Base-by-base conservation (phyloP, 805 yeast genomes). In the Saturnispora diversa region DNA sequence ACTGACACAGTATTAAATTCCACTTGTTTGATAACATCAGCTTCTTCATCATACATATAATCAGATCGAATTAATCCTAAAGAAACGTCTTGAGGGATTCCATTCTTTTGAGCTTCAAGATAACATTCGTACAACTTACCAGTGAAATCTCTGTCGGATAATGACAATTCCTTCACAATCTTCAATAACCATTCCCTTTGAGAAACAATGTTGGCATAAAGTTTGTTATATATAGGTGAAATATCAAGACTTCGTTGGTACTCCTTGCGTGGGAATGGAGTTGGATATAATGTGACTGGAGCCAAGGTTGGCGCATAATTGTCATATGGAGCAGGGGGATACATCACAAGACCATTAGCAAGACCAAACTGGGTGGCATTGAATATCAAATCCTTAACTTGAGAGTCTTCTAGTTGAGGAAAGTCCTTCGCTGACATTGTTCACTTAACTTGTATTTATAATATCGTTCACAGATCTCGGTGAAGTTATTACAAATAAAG, bases 1-100 rank as follows among this genome's bases (percentile, higher is more conserved):
- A 90, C 95, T 52, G 95, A 83, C 3, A 92, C 85, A 1, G 98
- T 88, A 62, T 92, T 92, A 65, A 90, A 90, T 59, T 92, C 99
- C 38, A 92, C 92, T 60, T 92, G 98, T 56, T 90, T 88, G 53
- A 90, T 81, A 21, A 60, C 58, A 30, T 70, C 68, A n/a, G 71
- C 56, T 43, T 59, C 55, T 21, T 58, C 54, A 26, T 80, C 79
- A 26, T 77, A 64, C 77, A 92, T 77, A 54, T 90, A 92, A 55
- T 92, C 98, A 0, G 94, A 81, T 58, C 98, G 74, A 59, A 87
- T 88, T 8, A 92, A 60, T 1, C 97, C 97, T 33, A 88, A 66
- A 0, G 87, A 73, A 27, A 84, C 66, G 2, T 77, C 74, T 55
- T 84, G 95, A 2, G 62, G 63, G 28, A 77, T 64, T 2, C 80